phyloP scores from a whole-genome alignment of 2,329 filamentous ascomycete genomes.

The Pseudocercospora eumusae region DNA sequence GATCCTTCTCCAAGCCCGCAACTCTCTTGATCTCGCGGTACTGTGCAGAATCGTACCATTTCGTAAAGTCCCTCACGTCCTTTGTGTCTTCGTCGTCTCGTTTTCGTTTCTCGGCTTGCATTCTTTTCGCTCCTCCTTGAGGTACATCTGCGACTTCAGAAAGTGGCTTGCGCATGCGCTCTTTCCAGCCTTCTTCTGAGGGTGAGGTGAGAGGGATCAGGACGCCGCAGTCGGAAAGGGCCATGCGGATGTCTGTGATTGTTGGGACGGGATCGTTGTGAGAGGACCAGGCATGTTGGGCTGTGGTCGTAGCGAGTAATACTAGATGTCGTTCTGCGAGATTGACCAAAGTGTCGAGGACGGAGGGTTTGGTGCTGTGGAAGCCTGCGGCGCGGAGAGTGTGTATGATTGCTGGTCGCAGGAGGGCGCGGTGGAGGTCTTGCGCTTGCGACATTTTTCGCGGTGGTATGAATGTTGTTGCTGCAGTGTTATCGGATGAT shows the following conservation, averaged over 20 bases:
- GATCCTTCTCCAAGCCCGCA: slow-evolving; percentile 61
- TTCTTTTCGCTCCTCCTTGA: slow-evolving; percentile 34
- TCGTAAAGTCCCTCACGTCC: slow-evolving; percentile 74
- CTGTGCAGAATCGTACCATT: slow-evolving; percentile 72
- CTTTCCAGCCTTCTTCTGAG: slow-evolving; percentile 68
- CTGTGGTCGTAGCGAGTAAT: slow-evolving; percentile 71
- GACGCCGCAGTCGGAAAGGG: slow-evolving; percentile 77
- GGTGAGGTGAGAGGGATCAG: slow-evolving; percentile 68
- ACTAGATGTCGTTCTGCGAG: slow-evolving; percentile 79
- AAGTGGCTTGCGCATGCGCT: slow-evolving; percentile 49
- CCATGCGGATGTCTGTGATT: slow-evolving; percentile 79
- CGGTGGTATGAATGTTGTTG: slow-evolving; percentile 13
- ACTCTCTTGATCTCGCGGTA: slow-evolving; percentile 81
- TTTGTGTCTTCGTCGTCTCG: slow-evolving; percentile 70
- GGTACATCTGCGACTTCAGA: slow-evolving; percentile 45
- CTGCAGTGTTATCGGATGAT: slow-evolving; percentile 24
- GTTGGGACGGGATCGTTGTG: slow-evolving; percentile 65
- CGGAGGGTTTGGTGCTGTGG: slow-evolving; percentile 75
- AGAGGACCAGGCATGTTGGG: slow-evolving; percentile 69
- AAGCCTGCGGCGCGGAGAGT: slow-evolving; percentile 91
- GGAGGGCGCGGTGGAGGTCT: slow-evolving; percentile 69
- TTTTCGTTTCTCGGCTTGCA: slow-evolving; percentile 46
- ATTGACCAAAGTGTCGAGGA: slow-evolving; percentile 85
- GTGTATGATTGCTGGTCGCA: slow-evolving; percentile 85
- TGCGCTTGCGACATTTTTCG: slow-evolving; percentile 35